Conservation (phyloP, 192 early-diverging fungal species). For the Pecoramyces ruminantium region DNA sequence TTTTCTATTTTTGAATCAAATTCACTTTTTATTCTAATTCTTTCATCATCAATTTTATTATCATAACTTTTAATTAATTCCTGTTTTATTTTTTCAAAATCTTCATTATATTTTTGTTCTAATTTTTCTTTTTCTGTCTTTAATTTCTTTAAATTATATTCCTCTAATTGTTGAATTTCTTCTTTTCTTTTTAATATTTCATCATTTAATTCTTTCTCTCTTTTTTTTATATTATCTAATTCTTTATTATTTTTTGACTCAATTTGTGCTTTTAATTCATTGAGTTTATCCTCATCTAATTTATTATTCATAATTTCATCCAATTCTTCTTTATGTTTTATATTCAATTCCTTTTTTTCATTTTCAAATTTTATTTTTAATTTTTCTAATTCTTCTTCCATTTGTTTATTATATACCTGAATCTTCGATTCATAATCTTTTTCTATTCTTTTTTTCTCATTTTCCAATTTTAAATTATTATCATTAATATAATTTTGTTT, state of each 20-base stretch:
- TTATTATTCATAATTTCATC: background rate
- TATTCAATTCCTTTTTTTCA: background rate
- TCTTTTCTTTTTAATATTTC: background rate
- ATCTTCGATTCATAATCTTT: background rate
- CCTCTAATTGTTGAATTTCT: background rate
- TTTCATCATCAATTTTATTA: background rate
- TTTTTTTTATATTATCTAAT: constrained; percentile 1
- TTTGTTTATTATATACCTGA: background rate
- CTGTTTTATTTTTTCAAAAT: constrained; percentile 4
- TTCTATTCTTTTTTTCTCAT: background rate
- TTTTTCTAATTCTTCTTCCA: background rate
- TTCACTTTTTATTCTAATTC: background rate
- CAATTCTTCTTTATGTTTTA: background rate
- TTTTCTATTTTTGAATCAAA: background rate
- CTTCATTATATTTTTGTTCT: background rate
- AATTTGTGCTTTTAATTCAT: constrained; percentile 1
- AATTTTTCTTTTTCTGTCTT: constrained; percentile 1
- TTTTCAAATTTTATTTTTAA: background rate
- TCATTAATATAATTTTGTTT: background rate
- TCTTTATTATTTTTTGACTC: constrained; percentile 1
- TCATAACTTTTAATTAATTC: constrained; percentile 1
- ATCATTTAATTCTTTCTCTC: constrained; percentile 1
- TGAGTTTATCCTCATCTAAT: constrained; percentile 1
- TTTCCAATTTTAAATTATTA: background rate
- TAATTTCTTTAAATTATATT: constrained; percentile 1